Evolutionary conservation across 352 stramenopile genomes (phyloP).

Genomic region (Phytophthora ohioensis): DNA sequence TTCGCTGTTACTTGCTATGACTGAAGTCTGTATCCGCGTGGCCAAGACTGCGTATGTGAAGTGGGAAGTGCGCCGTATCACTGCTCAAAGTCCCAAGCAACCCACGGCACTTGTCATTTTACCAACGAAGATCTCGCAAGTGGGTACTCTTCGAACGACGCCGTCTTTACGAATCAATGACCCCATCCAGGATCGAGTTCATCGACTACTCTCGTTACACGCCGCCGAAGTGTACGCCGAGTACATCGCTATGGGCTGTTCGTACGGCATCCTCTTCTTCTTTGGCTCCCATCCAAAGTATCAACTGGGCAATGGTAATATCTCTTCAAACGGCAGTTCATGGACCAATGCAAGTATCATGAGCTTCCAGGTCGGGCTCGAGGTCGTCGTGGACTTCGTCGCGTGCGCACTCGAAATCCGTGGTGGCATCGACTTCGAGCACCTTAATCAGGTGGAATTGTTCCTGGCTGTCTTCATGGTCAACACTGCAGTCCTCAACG

Average conservation of each 20-base stretch:
- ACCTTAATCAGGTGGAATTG: slow-evolving; percentile 22
- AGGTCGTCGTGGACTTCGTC: slow-evolving; percentile 35
- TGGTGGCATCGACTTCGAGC: slow-evolving; percentile 29
- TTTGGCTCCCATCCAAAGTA: slow-evolving; percentile 48
- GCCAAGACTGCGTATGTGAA: slow-evolving; percentile 29
- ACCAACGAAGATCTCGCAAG: too few species aligned
- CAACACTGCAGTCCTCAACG: slow-evolving; percentile 24
- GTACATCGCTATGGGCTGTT: slow-evolving; percentile 58
- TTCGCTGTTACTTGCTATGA: slow-evolving; percentile 31
- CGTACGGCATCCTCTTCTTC: slow-evolving; percentile 41
- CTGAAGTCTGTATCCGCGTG: slow-evolving; percentile 36
- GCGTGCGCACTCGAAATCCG: slow-evolving; percentile 33
- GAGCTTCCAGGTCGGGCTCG: slow-evolving; percentile 22
- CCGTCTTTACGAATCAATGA: too few species aligned
- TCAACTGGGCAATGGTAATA: background rate
- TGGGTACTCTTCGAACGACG: too few species aligned
- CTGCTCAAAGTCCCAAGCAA: background rate
- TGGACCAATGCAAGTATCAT: too few species aligned
- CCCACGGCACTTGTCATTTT: background rate
- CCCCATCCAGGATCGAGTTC: background rate
- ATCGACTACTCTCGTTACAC: slow-evolving; percentile 27
- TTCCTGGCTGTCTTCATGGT: slow-evolving; percentile 32
- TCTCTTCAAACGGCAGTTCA: too few species aligned
- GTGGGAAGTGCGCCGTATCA: background rate
- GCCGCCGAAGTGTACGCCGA: slow-evolving; percentile 40